phyloP scores from a whole-genome alignment of 2,329 filamentous ascomycete species.

The Sporothrix phasma region DNA sequence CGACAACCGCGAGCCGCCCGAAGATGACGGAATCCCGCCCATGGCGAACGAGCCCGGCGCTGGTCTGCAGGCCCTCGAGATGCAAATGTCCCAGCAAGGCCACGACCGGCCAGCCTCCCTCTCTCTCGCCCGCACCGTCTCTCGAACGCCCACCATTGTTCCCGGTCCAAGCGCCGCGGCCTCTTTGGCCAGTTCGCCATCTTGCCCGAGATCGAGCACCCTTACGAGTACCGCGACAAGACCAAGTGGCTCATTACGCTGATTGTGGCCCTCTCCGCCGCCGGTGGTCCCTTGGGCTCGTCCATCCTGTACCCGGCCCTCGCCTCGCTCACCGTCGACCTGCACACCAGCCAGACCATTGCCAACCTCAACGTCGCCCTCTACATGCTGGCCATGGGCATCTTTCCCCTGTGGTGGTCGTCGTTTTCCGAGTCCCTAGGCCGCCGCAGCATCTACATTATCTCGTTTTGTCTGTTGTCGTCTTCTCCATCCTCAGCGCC shows the following conservation, averaged over 20 bases:
- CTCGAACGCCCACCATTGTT: constrained; percentile 31
- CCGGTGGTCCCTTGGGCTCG: constrained; percentile 72
- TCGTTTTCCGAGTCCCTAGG: constrained; percentile 66
- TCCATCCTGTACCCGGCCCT: constrained; percentile 73
- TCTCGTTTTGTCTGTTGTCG: constrained; percentile 59
- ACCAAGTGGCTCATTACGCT: constrained; percentile 81
- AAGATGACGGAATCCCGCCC: constrained; percentile 13
- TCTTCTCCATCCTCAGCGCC: constrained; percentile 62
- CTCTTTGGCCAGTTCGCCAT: constrained; percentile 61
- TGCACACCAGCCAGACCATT: constrained; percentile 53
- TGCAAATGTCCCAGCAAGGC: background rate
- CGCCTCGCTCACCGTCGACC: constrained; percentile 49
- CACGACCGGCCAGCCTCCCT: background rate
- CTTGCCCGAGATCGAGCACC: constrained; percentile 62
- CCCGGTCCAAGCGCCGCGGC: constrained; percentile 50
- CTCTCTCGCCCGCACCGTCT: constrained; percentile 23
- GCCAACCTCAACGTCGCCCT: constrained; percentile 68
- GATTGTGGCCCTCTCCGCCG: constrained; percentile 65
- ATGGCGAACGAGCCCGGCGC: constrained; percentile 17
- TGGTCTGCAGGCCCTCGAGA: constrained; percentile 18
- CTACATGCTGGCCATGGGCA: constrained; percentile 75
- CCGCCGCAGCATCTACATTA: constrained; percentile 66
- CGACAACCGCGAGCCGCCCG: constrained; percentile 2
- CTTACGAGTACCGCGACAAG: constrained; percentile 59
- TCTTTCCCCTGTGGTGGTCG: constrained; percentile 82